A percentile compares a stretch with the other conserved stretches of the same genome.
Evolutionary conservation across 2,329 filamentous ascomycete genomes (phyloP).

Genomic region (Podosphaera leucotricha): DNA sequence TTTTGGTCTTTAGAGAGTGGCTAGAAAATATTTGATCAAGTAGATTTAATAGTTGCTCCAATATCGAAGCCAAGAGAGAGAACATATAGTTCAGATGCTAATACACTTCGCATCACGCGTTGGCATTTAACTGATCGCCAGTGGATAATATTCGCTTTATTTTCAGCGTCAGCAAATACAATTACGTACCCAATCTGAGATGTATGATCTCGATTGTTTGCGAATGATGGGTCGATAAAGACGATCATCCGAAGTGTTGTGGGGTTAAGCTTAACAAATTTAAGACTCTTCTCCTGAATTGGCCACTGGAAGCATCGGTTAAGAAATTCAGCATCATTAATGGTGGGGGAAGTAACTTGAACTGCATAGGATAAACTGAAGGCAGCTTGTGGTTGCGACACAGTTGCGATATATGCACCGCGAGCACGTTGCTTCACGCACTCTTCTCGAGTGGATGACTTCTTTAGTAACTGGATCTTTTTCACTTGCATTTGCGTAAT

Average conservation of each 20-base stretch:
- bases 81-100: constrained; percentile 3
- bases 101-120: constrained; percentile 3
- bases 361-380: constrained; percentile 2
- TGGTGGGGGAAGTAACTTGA: background rate
- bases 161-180: background rate
- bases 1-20: background rate
- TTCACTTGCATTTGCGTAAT: background rate
- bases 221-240: background rate
- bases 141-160: background rate
- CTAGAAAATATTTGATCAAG: background rate
- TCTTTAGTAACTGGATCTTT: background rate
- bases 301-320: background rate
- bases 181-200: constrained; percentile 1
- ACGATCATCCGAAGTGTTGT: background rate
- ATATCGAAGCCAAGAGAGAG: constrained; percentile 3
- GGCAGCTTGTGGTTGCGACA: constrained; percentile 3
- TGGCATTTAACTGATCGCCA: background rate
- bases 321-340: background rate
- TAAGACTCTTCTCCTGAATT: background rate
- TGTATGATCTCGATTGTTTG: background rate
- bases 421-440: background rate
- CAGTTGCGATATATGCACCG: background rate
- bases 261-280: background rate
- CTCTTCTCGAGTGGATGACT: background rate
- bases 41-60: background rate